Base-by-base conservation (phyloP, 441 rosid species). In the Gossypium schwendimanii region DNA sequence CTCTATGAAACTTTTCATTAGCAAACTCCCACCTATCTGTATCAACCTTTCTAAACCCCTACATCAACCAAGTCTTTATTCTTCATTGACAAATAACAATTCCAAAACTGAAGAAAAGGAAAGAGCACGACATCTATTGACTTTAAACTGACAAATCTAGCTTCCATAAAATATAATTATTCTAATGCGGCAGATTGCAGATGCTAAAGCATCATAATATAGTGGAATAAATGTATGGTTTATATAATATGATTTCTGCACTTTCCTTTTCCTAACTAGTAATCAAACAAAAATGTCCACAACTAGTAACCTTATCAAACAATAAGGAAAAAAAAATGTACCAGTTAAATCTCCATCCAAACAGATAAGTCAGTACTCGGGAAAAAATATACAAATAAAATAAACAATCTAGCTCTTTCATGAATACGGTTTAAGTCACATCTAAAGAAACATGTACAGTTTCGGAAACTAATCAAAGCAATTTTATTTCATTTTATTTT, bases 21-120 rank as follows among this genome's bases (percentile, higher is more conserved):
- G 97, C 96, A 85, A 91, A 94, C 80, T 94, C 98, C 97, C 98
- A 94, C 73, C 85, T 84, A 67, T 93, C 98, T 33, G 94, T 88
- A 83, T 94, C 96, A 71, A 90, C 89, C 79, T 94, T 94, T 77
- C 90, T 87, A 84, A 94, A 94, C 68, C 97, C 97, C 97, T 92
- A 84, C 81, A 77, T 15, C 60, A 75, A 78, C 65, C 77, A 77
- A 77, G 73, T 24, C 62, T 58, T 41, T 62, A 21, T 67, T 52
- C 72, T 67, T 63, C 58, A 52, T 36, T 15, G 33, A 31, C 33
- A 31, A 31, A 31, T 31, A 41, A 26, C 54, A 78, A 71, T 45
- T 72, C 55, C 64, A 69, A 60, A 53, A 39, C 2, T 1, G 10
- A 33, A 47, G 21, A n/a, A 0, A 26, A 23, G 4, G 39, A 44